A percentile compares a stretch with the other conserved stretches of the same genome.
These are phyloP conservation scores for Phytophthora pistaciae DNA, from an alignment of 352 stramenopile genomes.

Conservation along the genomic window DNA sequence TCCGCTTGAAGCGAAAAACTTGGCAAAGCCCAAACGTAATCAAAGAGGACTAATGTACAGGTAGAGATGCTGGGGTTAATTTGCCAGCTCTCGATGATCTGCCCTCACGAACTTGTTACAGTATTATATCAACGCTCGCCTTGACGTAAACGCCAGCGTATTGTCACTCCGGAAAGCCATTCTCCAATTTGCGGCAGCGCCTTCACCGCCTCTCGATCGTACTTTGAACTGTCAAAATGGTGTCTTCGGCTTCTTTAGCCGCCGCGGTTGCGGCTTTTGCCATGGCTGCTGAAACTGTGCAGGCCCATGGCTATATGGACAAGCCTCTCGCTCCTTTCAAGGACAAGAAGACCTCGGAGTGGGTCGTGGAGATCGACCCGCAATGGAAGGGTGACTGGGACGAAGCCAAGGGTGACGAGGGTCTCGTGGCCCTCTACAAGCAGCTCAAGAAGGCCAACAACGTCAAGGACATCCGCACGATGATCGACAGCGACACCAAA, in stretches of 20 bases:
- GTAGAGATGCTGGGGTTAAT: background rate
- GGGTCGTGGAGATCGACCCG: background rate
- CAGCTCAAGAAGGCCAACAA: conserved; percentile 31
- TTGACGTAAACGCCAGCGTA: conserved; percentile 3
- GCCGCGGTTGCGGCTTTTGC: conserved; percentile 3
- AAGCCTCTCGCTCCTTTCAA: conserved; percentile 33
- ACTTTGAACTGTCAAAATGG: conserved; percentile 6
- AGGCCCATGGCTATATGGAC: conserved; percentile 33
- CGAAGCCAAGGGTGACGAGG: background rate
- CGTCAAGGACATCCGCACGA: conserved; percentile 33
- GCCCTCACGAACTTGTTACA: background rate
- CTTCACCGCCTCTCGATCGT: background rate
- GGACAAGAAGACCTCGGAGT: conserved; percentile 1
- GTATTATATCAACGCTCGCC: background rate
- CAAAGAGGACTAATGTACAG: background rate
- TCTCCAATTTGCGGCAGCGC: conserved; percentile 17
- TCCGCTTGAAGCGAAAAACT: background rate
- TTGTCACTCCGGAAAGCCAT: background rate
- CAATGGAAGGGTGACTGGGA: background rate
- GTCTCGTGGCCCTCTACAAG: conserved; percentile 24
- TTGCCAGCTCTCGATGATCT: conserved; percentile 24
- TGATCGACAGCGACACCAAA: conserved; percentile 34
- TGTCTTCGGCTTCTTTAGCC: conserved; percentile 18
- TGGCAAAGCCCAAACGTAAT: conserved; percentile 4
- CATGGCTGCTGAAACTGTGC: conserved; percentile 15